phyloP scores from a whole-genome alignment of 1,284 basidiomycete genomes.

The Trametes versicolor region DNA sequence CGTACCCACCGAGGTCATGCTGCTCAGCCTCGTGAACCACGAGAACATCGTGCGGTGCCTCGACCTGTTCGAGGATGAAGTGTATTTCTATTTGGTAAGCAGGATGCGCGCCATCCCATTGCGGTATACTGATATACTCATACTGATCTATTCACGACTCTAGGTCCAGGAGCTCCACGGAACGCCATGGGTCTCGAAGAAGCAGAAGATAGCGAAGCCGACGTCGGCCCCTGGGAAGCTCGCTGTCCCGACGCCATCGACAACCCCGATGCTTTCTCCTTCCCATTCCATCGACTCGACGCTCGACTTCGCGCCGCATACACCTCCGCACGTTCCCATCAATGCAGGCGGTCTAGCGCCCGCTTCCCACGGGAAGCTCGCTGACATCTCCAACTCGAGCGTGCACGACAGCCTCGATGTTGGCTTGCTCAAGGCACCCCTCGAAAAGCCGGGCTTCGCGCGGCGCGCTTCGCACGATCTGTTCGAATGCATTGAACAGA shows the following conservation, averaged over 20 bases:
- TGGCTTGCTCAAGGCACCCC: constrained; percentile 31
- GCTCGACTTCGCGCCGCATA: constrained; percentile 39
- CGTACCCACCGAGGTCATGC: constrained; percentile 84
- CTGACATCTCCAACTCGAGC: constrained; percentile 22
- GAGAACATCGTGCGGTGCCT: constrained; percentile 85
- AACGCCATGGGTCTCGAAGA: constrained; percentile 74
- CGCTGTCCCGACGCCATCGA: constrained; percentile 42
- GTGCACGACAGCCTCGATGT: constrained; percentile 18
- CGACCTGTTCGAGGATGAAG: constrained; percentile 84
- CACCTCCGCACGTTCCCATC: constrained; percentile 51
- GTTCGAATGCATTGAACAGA: constrained; percentile 94
- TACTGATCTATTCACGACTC: background rate
- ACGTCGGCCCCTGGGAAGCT: constrained; percentile 44
- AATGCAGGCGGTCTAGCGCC: constrained; percentile 42
- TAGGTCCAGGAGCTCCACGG: constrained; percentile 94
- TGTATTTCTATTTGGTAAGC: constrained; percentile 89
- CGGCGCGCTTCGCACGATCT: constrained; percentile 88
- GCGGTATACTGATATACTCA: constrained; percentile 16
- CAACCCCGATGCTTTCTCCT: constrained; percentile 58
- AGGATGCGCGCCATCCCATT: constrained; percentile 19
- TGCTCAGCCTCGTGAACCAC: constrained; percentile 81
- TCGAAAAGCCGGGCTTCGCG: constrained; percentile 57
- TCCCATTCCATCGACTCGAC: constrained; percentile 61
- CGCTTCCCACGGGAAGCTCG: constrained; percentile 20
- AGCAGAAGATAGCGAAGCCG: constrained; percentile 43